Evolutionary conservation across 2,329 filamentous ascomycete genomes (phyloP).

Genomic region (Davidsoniella eucalypti): DNA sequence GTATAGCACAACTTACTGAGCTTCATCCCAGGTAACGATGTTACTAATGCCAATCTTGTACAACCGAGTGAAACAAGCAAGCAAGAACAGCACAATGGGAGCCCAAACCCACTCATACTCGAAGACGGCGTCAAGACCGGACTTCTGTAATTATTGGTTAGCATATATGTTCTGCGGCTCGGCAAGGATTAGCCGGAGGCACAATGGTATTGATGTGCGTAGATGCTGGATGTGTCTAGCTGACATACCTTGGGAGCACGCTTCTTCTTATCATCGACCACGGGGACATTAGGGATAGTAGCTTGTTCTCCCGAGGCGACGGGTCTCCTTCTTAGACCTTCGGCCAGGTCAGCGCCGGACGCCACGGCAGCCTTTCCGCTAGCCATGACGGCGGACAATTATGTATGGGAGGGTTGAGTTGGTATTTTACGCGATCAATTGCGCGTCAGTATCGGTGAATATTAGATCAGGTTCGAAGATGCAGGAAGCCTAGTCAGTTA

Average conservation of each 20-base stretch:
- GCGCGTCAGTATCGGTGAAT: background rate
- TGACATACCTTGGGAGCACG: constrained; percentile 35
- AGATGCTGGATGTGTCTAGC: background rate
- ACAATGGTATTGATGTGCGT: background rate
- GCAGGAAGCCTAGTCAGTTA: background rate
- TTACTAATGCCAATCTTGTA: constrained; percentile 54
- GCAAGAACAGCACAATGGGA: constrained; percentile 41
- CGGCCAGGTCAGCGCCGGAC: constrained; percentile 42
- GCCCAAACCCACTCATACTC: constrained; percentile 47
- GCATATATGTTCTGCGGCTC: constrained; percentile 16
- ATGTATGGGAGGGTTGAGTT: background rate
- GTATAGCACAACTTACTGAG: constrained; percentile 33
- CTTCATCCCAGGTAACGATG: constrained; percentile 53
- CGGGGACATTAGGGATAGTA: constrained; percentile 16
- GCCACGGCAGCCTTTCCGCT: constrained; percentile 37
- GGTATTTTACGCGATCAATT: constrained; percentile 3
- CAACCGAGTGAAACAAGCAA: constrained; percentile 50
- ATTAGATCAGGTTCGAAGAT: background rate
- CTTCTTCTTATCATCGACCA: constrained; percentile 43
- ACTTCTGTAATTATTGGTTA: constrained; percentile 24
- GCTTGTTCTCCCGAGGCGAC: constrained; percentile 16
- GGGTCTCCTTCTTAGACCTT: constrained; percentile 40
- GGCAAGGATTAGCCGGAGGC: background rate
- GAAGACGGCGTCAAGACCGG: constrained; percentile 44
- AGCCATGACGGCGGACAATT: constrained; percentile 27